Percentiles rank a stretch among this genome's conserved stretches.
phyloP scores from a whole-genome alignment of 1,139 yeast genomes.

The Keqinozyma sinolaborantium region DNA sequence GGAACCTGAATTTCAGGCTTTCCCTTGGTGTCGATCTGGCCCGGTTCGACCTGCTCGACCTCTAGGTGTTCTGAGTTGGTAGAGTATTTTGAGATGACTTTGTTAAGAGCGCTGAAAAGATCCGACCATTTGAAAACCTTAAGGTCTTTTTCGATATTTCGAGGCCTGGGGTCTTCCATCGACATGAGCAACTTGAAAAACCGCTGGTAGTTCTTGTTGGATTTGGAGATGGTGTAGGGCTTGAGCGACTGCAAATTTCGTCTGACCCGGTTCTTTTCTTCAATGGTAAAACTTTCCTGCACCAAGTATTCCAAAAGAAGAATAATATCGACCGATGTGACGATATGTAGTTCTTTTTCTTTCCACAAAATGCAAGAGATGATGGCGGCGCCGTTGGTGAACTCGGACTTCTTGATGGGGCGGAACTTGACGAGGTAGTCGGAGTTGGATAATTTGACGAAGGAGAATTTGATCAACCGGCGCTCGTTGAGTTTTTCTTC shows the following conservation, averaged over 20 bases:
- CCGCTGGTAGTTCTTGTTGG: slow-evolving; percentile 37
- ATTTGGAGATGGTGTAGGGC: slow-evolving; percentile 58
- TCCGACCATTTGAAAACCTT: slow-evolving; percentile 64
- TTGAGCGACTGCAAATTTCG: slow-evolving; percentile 64
- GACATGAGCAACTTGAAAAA: slow-evolving; percentile 63
- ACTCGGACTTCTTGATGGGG: slow-evolving; percentile 20
- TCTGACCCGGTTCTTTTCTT: slow-evolving; percentile 67
- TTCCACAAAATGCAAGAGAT: slow-evolving; percentile 65
- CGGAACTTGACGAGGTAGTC: slow-evolving; percentile 22
- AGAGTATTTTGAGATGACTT: slow-evolving; percentile 61
- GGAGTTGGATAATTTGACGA: slow-evolving; percentile 17
- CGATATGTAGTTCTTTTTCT: slow-evolving; percentile 47
- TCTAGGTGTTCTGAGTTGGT: slow-evolving; percentile 6
- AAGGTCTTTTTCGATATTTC: slow-evolving; percentile 71
- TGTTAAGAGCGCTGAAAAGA: slow-evolving; percentile 51
- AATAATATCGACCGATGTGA: slow-evolving; percentile 67
- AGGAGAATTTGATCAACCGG: slow-evolving; percentile 35
- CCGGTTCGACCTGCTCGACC: neutral
- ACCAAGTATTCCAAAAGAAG: slow-evolving; percentile 55
- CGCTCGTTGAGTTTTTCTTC: slow-evolving; percentile 26
- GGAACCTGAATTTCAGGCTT: neutral
- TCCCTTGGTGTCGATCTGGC: neutral
- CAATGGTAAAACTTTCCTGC: slow-evolving; percentile 56
- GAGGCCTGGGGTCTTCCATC: slow-evolving; percentile 63
- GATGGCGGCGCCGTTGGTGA: slow-evolving; percentile 23